phyloP scores from a whole-genome alignment of 202 grass and related monocot genomes.

The Musa balbisiana region DNA sequence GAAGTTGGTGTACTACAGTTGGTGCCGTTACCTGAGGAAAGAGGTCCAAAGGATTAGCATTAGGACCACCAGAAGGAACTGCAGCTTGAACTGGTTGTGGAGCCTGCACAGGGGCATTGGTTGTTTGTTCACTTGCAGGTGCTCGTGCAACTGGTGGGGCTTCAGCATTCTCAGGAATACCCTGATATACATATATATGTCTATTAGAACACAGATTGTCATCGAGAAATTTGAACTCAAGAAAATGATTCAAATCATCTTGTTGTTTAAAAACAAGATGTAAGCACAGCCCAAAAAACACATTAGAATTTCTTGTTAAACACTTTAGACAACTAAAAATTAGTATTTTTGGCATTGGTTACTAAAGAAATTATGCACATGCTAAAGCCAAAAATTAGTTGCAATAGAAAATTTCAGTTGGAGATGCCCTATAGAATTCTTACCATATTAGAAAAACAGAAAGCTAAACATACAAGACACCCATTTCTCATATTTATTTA shows the following conservation, averaged over 20 bases:
- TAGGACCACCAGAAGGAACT: constrained; percentile 57
- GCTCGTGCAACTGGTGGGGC: constrained; percentile 23
- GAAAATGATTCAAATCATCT: no score
- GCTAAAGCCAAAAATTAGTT: not conserved
- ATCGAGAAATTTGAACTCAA: not conserved
- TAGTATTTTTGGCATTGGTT: not conserved
- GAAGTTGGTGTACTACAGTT: not conserved
- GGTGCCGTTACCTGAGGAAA: constrained; percentile 58
- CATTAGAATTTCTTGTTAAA: not conserved
- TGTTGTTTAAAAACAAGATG: no score
- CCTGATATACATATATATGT: constrained; percentile 28
- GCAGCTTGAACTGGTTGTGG: constrained; percentile 46
- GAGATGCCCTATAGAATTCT: not conserved
- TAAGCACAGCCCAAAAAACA: no score
- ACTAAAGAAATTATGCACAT: not conserved
- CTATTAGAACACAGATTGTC: not conserved
- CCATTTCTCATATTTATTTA: no score
- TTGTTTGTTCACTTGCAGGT: constrained; percentile 39
- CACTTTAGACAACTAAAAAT: not conserved
- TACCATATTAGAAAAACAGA: not conserved
- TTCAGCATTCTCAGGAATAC: constrained; percentile 67
- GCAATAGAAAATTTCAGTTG: not conserved
- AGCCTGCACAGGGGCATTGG: constrained; percentile 30
- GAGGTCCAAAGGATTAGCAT: constrained; percentile 82
- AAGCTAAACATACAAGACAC: not conserved